Evolutionary conservation across 345 rosid species (phyloP).

Genomic region (Citrus mangshanensis): DNA sequence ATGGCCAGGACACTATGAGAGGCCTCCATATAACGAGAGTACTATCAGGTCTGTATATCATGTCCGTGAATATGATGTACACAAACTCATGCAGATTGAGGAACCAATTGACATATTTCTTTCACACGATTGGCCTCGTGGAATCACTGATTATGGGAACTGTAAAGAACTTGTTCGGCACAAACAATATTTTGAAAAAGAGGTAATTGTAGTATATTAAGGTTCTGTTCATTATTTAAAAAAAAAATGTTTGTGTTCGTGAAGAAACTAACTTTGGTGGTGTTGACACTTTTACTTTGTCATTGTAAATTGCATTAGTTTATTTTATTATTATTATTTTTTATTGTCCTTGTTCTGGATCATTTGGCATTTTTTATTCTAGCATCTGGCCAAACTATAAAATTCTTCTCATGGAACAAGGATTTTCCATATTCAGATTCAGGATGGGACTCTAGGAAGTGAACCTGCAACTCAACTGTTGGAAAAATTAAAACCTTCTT

Average conservation of each 20-base stretch:
- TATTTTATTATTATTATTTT: too few relatives aligned
- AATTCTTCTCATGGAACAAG: neutral
- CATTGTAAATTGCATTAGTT: too few relatives aligned
- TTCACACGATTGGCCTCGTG: conserved; percentile 97
- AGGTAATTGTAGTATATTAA: conserved; percentile 37
- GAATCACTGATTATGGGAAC: conserved; percentile 80
- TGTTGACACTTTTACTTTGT: neutral
- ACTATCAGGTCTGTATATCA: conserved; percentile 80
- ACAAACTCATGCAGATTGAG: conserved; percentile 75
- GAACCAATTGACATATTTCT: conserved; percentile 87
- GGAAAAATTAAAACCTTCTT: conserved; percentile 66
- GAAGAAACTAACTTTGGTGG: neutral
- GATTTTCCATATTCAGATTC: conserved; percentile 38
- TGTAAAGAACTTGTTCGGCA: conserved; percentile 52
- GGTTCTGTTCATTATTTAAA: neutral
- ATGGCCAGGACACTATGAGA: conserved; percentile 76
- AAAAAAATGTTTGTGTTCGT: too few relatives aligned
- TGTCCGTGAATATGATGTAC: conserved; percentile 89
- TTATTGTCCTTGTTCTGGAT: neutral
- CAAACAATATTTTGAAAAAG: conserved; percentile 58
- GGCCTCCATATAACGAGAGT: conserved; percentile 69
- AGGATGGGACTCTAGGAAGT: conserved; percentile 70
- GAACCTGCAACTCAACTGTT: conserved; percentile 83
- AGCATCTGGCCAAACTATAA: neutral
- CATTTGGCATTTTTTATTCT: neutral